phyloP scores from a whole-genome alignment of 2,329 filamentous ascomycete species.

The Alternaria arbusti region DNA sequence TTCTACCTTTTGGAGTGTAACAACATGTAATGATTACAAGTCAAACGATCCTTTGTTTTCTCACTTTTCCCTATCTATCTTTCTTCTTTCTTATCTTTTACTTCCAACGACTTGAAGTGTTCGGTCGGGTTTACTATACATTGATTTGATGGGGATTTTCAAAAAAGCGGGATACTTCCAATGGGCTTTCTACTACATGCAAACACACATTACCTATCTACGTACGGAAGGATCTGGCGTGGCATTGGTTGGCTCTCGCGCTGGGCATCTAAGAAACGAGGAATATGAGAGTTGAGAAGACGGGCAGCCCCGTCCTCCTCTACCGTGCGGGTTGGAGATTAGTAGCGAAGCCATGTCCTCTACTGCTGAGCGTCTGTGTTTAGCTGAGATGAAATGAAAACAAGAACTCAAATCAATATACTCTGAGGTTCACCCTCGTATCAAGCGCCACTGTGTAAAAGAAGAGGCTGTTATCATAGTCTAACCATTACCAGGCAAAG shows the following conservation, averaged over 20 bases:
- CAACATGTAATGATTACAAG: conserved; percentile 42
- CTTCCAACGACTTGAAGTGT: conserved; percentile 23
- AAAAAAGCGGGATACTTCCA: conserved; percentile 6
- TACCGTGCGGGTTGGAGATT: not conserved
- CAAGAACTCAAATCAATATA: not conserved
- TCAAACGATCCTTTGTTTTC: conserved; percentile 20
- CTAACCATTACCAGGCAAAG: not conserved
- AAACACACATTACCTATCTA: not conserved
- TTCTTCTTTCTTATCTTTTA: conserved; percentile 15
- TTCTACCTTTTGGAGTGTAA: conserved; percentile 35
- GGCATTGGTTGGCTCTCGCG: not conserved
- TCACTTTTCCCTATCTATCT: conserved; percentile 10
- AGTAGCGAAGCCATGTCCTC: not conserved
- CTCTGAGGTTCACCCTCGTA: not conserved
- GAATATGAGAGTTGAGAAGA: not conserved
- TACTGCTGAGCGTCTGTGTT: conserved; percentile 1
- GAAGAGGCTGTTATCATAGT: not conserved
- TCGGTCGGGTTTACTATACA: conserved; percentile 13
- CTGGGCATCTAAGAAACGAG: not conserved
- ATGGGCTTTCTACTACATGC: not conserved
- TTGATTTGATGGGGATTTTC: conserved; percentile 2
- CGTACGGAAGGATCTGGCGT: not conserved
- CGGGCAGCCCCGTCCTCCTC: conserved; percentile 8
- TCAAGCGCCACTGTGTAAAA: not conserved
- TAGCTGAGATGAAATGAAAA: not conserved